These are phyloP conservation scores for Fraxinus xanthoxyloides DNA, from an alignment of 305 asterid genomes.

Conservation along the genomic window DNA sequence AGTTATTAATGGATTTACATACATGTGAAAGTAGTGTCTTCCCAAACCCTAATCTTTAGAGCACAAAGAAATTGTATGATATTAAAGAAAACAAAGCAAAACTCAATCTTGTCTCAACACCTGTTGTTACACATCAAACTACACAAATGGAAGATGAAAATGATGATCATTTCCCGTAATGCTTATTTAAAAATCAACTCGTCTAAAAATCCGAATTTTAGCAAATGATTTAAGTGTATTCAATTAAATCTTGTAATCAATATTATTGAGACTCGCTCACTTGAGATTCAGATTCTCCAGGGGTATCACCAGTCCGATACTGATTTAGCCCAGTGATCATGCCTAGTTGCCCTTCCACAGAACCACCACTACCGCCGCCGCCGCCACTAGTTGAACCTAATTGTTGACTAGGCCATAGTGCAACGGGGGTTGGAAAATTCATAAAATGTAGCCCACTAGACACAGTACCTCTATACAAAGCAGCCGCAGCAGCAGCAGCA, in stretches of 20 bases:
- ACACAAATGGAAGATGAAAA: constrained; percentile 3
- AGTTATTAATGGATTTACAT: background rate
- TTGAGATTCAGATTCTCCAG: constrained; percentile 49
- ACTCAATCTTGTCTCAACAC: constrained; percentile 43
- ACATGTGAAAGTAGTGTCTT: constrained; percentile 33
- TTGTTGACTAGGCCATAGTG: constrained; percentile 46
- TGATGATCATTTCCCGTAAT: background rate
- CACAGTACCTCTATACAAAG: constrained; percentile 69
- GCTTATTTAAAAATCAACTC: constrained; percentile 23
- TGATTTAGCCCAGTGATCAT: constrained; percentile 45
- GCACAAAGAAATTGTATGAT: constrained; percentile 23
- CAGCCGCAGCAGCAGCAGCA: constrained; percentile 55
- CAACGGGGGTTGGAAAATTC: constrained; percentile 47
- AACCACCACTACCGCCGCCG: constrained; percentile 16
- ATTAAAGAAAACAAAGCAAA: constrained; percentile 8
- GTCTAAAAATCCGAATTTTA: background rate
- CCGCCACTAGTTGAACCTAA: constrained; percentile 4
- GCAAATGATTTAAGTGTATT: background rate
- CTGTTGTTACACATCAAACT: constrained; percentile 56
- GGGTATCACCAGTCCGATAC: constrained; percentile 38
- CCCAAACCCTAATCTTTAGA: constrained; percentile 55
- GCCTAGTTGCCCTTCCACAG: constrained; percentile 41
- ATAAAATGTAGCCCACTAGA: constrained; percentile 56
- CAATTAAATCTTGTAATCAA: background rate
- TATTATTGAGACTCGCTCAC: constrained; percentile 74